These are phyloP conservation scores for Eleusine coracana DNA, from an alignment of 176 grass and related monocot genomes.

Conservation along the genomic window DNA sequence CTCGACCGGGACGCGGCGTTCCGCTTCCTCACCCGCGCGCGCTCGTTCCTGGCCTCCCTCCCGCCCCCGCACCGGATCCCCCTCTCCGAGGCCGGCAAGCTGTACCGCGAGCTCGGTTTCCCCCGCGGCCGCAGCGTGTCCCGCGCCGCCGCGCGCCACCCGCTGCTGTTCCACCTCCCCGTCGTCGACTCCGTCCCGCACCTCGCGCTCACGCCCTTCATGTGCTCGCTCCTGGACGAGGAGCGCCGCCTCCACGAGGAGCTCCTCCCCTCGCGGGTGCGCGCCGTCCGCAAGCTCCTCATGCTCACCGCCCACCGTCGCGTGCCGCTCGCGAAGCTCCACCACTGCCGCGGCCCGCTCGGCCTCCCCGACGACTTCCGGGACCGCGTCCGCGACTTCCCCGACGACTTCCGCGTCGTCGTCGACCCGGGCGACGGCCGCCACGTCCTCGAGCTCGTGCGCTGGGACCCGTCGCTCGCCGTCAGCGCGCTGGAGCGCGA, in stretches of 20 bases:
- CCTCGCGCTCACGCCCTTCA: conserved; percentile 70
- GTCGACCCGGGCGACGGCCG: conserved; percentile 64
- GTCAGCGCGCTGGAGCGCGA: conserved; percentile 78
- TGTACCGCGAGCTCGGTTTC: conserved; percentile 76
- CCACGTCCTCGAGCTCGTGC: conserved; percentile 76
- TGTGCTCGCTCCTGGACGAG: conserved; percentile 78
- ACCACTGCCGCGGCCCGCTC: conserved; percentile 76
- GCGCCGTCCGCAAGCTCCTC: conserved; percentile 74
- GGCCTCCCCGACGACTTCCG: conserved; percentile 84
- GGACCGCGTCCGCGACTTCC: conserved; percentile 65
- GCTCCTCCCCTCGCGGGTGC: conserved; percentile 46
- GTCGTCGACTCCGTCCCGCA: conserved; percentile 55
- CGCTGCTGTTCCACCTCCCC: conserved; percentile 66
- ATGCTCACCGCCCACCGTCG: conserved; percentile 74
- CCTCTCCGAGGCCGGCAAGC: conserved; percentile 62
- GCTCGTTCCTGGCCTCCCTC: conserved; percentile 64
- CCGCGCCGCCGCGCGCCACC: conserved; percentile 53
- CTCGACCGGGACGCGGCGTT: conserved; percentile 64
- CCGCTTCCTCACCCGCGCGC: conserved; percentile 67
- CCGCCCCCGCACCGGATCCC: conserved; percentile 61
- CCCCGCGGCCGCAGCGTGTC: conserved; percentile 66
- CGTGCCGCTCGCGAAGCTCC: conserved; percentile 69
- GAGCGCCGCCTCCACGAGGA: conserved; percentile 61
- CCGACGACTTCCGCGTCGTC: conserved; percentile 69
- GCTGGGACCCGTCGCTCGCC: conserved; percentile 72